Conservation (phyloP, 768 basidiomycete species). For the Tylopilus vinaceipallidus region DNA sequence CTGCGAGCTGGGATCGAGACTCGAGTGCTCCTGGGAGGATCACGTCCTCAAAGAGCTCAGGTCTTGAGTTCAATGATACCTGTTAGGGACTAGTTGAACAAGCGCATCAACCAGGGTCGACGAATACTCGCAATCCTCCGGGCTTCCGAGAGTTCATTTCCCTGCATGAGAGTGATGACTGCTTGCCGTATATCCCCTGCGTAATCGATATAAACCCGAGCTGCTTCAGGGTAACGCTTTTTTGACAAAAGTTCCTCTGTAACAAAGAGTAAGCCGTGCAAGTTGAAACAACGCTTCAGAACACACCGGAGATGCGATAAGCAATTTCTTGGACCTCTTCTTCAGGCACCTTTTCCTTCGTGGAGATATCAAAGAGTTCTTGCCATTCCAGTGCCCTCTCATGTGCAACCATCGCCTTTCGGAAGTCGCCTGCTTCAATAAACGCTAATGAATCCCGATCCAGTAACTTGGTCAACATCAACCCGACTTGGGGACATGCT, state of each 20-base stretch:
- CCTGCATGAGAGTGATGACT: slow-evolving; percentile 73
- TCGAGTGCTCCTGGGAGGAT: slow-evolving; percentile 80
- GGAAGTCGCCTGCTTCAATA: slow-evolving; percentile 55
- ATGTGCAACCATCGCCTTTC: slow-evolving; percentile 83
- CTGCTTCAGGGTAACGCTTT: slow-evolving; percentile 79
- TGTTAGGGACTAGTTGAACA: slow-evolving; percentile 31
- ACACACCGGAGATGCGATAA: slow-evolving; percentile 77
- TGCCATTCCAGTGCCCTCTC: slow-evolving; percentile 90
- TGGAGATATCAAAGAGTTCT: slow-evolving; percentile 82
- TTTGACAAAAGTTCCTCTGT: slow-evolving; percentile 81
- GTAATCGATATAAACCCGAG: slow-evolving; percentile 81
- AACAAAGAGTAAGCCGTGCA: slow-evolving; percentile 6
- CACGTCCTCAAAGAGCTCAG: slow-evolving; percentile 67
- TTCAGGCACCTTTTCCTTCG: slow-evolving; percentile 44
- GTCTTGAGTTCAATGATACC: slow-evolving; percentile 53
- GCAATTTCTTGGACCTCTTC: slow-evolving; percentile 65
- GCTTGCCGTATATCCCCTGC: slow-evolving; percentile 74
- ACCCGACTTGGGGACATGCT: not conserved
- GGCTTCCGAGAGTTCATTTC: slow-evolving; percentile 85
- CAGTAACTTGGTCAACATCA: slow-evolving; percentile 4
- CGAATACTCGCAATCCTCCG: slow-evolving; percentile 66
- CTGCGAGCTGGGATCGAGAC: slow-evolving; percentile 66
- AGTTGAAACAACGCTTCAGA: not conserved
- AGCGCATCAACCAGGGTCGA: slow-evolving; percentile 9
- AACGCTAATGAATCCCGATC: slow-evolving; percentile 52